Evolutionary conservation across 2,329 filamentous ascomycete species (phyloP).

Genomic region (Harringtonia lauricola): DNA sequence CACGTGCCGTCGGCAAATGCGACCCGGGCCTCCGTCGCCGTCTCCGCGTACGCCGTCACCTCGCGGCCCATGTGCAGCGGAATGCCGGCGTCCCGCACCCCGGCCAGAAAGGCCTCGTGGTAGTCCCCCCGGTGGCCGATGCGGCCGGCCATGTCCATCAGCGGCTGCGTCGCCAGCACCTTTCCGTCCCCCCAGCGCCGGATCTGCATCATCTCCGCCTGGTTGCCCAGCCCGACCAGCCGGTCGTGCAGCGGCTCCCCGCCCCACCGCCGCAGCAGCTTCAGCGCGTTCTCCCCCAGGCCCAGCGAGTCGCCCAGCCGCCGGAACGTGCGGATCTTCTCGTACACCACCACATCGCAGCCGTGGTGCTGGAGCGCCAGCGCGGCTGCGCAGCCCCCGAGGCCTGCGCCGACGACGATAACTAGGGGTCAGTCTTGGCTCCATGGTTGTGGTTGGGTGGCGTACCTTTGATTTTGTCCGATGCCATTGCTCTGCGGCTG

Average conservation of each 20-base stretch:
- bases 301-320: slow-evolving; percentile 34
- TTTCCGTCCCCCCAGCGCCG: slow-evolving; percentile 35
- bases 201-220: slow-evolving; percentile 35
- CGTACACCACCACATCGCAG: slow-evolving; percentile 29
- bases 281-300: slow-evolving; percentile 34
- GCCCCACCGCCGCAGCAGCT: slow-evolving; percentile 32
- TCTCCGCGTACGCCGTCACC: slow-evolving; percentile 25
- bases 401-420: slow-evolving; percentile 36
- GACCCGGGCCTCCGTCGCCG: slow-evolving; percentile 8
- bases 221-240: slow-evolving; percentile 33
- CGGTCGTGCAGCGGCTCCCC: slow-evolving; percentile 22
- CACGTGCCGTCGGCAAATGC: slow-evolving; percentile 23
- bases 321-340: slow-evolving; percentile 30
- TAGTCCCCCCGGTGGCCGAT: slow-evolving; percentile 34
- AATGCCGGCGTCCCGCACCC: slow-evolving; percentile 26
- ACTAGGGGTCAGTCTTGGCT: slow-evolving; percentile 18
- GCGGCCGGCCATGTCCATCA: slow-evolving; percentile 39
- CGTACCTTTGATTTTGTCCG: slow-evolving; percentile 3
- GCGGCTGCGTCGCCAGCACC: slow-evolving; percentile 31
- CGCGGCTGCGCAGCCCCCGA: slow-evolving; percentile 36
- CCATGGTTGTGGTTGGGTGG: too few species aligned
- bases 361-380: slow-evolving; percentile 35
- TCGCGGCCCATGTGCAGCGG: slow-evolving; percentile 27
- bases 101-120: slow-evolving; percentile 28
- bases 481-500: background rate